phyloP scores from a whole-genome alignment of 1,139 yeast genomes.

The Spathaspora sp. region DNA sequence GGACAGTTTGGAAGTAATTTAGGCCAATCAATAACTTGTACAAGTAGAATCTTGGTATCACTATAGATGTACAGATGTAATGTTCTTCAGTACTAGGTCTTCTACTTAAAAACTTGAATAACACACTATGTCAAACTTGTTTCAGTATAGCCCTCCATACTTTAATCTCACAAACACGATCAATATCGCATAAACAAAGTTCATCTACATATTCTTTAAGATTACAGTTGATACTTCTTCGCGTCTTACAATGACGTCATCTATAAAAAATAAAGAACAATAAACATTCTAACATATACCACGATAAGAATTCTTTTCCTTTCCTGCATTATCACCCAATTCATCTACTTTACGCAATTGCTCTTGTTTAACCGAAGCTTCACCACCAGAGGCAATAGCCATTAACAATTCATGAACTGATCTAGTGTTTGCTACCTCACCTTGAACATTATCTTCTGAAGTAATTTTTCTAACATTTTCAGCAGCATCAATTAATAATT shows the following conservation, averaged over 20 bases:
- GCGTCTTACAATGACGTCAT: not conserved
- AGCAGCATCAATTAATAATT: conserved; percentile 48
- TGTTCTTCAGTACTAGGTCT: too few species aligned
- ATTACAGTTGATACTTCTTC: too few species aligned
- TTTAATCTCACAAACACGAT: too few species aligned
- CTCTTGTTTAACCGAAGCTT: conserved; percentile 25
- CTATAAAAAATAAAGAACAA: not conserved
- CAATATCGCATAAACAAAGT: too few species aligned
- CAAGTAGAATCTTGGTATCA: too few species aligned
- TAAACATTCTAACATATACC: conserved; percentile 45
- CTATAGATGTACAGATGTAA: too few species aligned
- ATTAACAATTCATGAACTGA: conserved; percentile 34
- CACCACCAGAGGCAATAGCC: conserved; percentile 41
- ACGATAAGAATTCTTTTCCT: conserved; percentile 47
- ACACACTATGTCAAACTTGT: too few species aligned
- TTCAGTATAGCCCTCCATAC: too few species aligned
- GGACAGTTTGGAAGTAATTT: too few species aligned
- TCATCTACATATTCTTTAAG: too few species aligned
- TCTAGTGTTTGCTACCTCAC: conserved; percentile 19
- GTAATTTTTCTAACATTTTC: conserved; percentile 26
- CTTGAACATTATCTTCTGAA: conserved; percentile 15
- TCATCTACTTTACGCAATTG: conserved; percentile 22
- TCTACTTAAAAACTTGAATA: too few species aligned
- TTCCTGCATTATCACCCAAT: conserved; percentile 27
- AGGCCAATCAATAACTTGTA: too few species aligned